Evolutionary conservation across 768 basidiomycete species (phyloP), one percentile per base, ranked within the genome.

Genomic region (Suillus paluster): DNA sequence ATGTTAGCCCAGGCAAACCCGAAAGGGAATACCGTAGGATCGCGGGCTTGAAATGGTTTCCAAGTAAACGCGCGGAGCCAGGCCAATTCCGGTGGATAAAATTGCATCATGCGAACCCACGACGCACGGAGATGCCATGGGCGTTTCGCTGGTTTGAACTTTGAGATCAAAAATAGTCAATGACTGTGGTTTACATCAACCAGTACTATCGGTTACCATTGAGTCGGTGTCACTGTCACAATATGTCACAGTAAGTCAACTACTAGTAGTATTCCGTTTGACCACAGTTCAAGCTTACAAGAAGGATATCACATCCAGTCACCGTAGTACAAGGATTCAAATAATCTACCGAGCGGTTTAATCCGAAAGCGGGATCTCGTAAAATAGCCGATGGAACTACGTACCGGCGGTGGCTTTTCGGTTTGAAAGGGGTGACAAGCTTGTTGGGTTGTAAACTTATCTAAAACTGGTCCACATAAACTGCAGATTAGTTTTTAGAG

Each of bases 41-140:
- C 54, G 54, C 54, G 54, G 54, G 36, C 38, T 55, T 38, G 38
- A 55, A 39, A 21, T 23, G 57, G 49, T 30, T 21, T 55, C 27
- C 49, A 50, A 6, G 49, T 50, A 50, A 33, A 30, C 25, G 57
- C 49, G 57, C 49, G 49, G 41, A 46, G 49, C 45, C 46, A 58
- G 17, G 27, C 38, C 30, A 27, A 25, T 19, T 57, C 57, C 27
- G 38, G 27, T 34, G 44, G 17, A 17, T 19, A 45, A 23, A 21
- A 25, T 53, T 58, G 53, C 57, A 52, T 58, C 27, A 58, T n/a
- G 25, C 11, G 53, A 23, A 55, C 53, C 36, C 36, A 55, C 53
- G 53, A 21, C 7, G 14, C 21, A 48, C 46, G 48, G 48, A 38
- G 36, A 38, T 19, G 36, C 50, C 27, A 30, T 30, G 11, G 7